Conservation (phyloP, 495 filamentous ascomycete species). For the Talaromyces thailandensis region DNA sequence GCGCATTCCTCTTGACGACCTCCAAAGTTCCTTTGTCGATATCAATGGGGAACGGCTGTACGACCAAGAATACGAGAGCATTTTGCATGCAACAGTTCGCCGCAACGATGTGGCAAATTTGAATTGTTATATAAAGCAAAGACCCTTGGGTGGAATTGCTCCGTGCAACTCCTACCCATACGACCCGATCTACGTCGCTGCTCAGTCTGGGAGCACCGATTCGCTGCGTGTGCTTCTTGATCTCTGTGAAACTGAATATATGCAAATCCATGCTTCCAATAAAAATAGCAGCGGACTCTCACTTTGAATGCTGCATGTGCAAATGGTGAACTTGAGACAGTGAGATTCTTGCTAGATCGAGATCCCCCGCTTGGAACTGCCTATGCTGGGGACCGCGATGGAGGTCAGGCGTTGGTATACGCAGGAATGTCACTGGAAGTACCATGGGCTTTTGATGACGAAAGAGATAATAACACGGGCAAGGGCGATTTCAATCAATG, state of each 20-base stretch:
- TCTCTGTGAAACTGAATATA: neutral
- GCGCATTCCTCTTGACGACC: too few relatives aligned
- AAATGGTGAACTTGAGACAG: slow-evolving; percentile 1
- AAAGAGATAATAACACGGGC: too few relatives aligned
- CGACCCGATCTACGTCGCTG: neutral
- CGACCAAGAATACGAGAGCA: too few relatives aligned
- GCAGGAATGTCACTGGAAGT: neutral
- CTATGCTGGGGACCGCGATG: neutral
- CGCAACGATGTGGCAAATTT: neutral
- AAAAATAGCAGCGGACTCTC: neutral
- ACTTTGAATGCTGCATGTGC: neutral
- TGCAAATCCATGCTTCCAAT: neutral
- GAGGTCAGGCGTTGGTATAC: neutral
- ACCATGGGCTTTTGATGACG: too few relatives aligned
- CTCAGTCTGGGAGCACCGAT: neutral
- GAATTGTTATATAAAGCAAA: neutral
- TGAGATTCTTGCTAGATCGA: slow-evolving; percentile 2
- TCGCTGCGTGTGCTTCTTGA: slow-evolving; percentile 1
- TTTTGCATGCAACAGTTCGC: neutral
- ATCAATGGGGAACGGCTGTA: too few relatives aligned
- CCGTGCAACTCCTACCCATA: neutral
- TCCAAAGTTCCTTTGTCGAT: too few relatives aligned
- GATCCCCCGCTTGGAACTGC: neutral
- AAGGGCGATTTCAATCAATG: too few relatives aligned
- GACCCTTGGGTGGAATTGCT: neutral